Conservation (phyloP, 2,329 filamentous ascomycete species). For the Aspergillus sojae region DNA sequence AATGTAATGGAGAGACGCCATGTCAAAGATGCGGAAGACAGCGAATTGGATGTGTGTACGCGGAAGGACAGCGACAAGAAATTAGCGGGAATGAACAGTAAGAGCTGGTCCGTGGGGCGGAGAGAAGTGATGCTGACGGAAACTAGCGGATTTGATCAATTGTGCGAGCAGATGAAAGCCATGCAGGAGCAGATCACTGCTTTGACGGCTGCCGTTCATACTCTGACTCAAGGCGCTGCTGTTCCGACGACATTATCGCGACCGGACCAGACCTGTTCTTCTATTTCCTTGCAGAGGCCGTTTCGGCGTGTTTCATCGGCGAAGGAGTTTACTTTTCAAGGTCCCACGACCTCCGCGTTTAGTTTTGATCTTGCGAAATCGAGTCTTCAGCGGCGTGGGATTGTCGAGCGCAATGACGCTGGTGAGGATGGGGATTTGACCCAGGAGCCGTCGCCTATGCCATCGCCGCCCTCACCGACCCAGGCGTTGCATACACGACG, state of each 20-base stretch:
- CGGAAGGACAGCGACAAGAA: slow-evolving; percentile 70
- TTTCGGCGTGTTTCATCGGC: slow-evolving; percentile 22
- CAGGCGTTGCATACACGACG: not conserved
- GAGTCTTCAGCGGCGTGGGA: slow-evolving; percentile 84
- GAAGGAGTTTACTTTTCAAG: slow-evolving; percentile 70
- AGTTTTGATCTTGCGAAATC: slow-evolving; percentile 83
- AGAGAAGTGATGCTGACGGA: not conserved
- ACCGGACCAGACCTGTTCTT: slow-evolving; percentile 9
- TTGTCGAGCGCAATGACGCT: slow-evolving; percentile 55
- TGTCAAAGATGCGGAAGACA: slow-evolving; percentile 61
- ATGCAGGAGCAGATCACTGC: slow-evolving; percentile 71
- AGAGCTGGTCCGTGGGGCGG: not conserved
- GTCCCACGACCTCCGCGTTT: slow-evolving; percentile 81
- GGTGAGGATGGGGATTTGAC: slow-evolving; percentile 62
- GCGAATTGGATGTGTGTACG: slow-evolving; percentile 40
- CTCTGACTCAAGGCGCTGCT: slow-evolving; percentile 54
- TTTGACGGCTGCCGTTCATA: slow-evolving; percentile 71
- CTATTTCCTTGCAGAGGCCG: slow-evolving; percentile 13
- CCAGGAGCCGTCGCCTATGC: slow-evolving; percentile 37
- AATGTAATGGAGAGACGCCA: slow-evolving; percentile 65
- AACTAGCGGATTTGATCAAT: slow-evolving; percentile 22
- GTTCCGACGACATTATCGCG: slow-evolving; percentile 16
- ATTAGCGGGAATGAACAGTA: slow-evolving; percentile 3
- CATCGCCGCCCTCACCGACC: slow-evolving; percentile 27
- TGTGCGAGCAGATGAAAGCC: slow-evolving; percentile 34